Evolutionary conservation across 2,329 filamentous ascomycete species (phyloP), one percentile per base, ranked within the genome.

Genomic region (Trichophaea hybrida): DNA sequence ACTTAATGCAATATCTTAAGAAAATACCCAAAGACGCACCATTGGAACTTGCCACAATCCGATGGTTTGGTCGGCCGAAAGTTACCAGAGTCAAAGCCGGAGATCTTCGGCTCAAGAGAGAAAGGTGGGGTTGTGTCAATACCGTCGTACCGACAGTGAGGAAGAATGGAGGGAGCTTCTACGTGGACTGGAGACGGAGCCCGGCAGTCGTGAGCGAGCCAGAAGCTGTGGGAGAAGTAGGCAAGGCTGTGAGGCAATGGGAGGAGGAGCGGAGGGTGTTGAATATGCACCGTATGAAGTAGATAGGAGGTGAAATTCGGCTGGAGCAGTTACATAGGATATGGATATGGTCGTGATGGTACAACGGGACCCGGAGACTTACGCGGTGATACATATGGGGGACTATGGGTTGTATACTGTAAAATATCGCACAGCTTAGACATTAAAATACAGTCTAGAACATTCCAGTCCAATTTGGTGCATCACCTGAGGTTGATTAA

Each of bases 91-190:
- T 68, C n/a, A 61, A 60, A 35, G n/a, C 66, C 12, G 61, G 59
- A 24, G 64, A 68, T 17, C 49, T 68, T 55, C 49, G 40, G 43
- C 61, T 61, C 57, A 60, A 57, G 32, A 67, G 59, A 17, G 65
- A 64, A 49, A 50, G 66, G 33, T 17, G 66, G 32, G 66, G 66
- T 35, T 68, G 65, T 58, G 63, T 66, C 2, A 68, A 68, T 59
- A 52, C 62, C 51, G 63, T 67, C 55, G 61, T 60, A 63, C 51
- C 59, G 48, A 53, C 51, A 2, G 24, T 24, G 24, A 61, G 58
- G 37, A 60, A 53, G 13, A 37, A 50, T n/a, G 52, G 35, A 51
- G 57, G 33, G 15, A 48, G 59, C 44, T 64, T 64, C 17, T 65
- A 61, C 56, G 57, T 65, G 15, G 63, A 65, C n/a, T 53, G 60